Percentiles rank a stretch among this genome's conserved stretches.
These are phyloP conservation scores for Astrothelium subdiscretum DNA, from an alignment of 495 filamentous ascomycete species.

Conservation along the genomic window DNA sequence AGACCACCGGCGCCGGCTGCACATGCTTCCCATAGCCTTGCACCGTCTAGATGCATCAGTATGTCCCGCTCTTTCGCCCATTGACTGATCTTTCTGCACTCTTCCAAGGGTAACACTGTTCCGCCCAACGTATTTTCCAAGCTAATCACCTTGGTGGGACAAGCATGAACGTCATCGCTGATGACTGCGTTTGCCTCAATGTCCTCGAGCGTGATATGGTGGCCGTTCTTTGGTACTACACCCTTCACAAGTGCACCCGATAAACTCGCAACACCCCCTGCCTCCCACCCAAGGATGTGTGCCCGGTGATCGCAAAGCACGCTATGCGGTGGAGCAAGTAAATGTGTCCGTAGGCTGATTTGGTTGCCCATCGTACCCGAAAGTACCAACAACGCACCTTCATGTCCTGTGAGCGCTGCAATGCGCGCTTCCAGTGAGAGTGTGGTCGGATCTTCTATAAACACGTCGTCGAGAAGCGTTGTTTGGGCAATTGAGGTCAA, in stretches of 20 bases:
- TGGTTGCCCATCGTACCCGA: conserved; percentile 92
- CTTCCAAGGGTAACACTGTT: conserved; percentile 61
- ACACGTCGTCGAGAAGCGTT: conserved; percentile 64
- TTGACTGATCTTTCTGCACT: conserved; percentile 51
- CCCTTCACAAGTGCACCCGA: conserved; percentile 48
- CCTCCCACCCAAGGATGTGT: conserved; percentile 60
- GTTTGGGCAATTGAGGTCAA: conserved; percentile 49
- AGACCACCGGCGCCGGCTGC: conserved; percentile 35
- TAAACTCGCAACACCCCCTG: conserved; percentile 54
- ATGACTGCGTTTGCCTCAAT: conserved; percentile 45
- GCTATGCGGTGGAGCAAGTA: conserved; percentile 58
- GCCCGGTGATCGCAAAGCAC: conserved; percentile 56
- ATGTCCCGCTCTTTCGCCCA: conserved; percentile 60
- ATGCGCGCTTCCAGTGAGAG: conserved; percentile 55
- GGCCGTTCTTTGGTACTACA: conserved; percentile 51
- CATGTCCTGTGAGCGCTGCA: conserved; percentile 58
- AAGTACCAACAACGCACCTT: conserved; percentile 63
- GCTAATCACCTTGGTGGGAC: conserved; percentile 68
- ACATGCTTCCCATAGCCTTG: conserved; percentile 51
- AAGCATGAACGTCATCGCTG: conserved; percentile 44
- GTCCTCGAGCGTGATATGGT: conserved; percentile 67
- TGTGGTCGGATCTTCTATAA: conserved; percentile 70
- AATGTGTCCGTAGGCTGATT: conserved; percentile 53
- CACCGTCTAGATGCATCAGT: conserved; percentile 74
- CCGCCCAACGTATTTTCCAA: conserved; percentile 80